Percentiles rank a stretch among this genome's conserved stretches.
Evolutionary conservation across 2,329 filamentous ascomycete species (phyloP).

Genomic region (Hypoxylon sp.): DNA sequence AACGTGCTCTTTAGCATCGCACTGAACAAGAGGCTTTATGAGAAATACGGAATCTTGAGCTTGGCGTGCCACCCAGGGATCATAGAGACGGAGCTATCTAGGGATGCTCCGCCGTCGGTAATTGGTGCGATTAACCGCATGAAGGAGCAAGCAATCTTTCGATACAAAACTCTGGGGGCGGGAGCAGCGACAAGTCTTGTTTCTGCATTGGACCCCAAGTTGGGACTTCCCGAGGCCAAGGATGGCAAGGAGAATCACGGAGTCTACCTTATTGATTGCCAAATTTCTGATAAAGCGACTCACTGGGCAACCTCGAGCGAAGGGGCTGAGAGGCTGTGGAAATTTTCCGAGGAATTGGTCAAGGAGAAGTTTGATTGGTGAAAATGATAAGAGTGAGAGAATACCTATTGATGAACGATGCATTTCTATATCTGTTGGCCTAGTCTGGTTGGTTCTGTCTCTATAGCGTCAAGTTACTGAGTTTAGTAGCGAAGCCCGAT

Average conservation of each 20-base stretch:
- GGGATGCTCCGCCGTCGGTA: constrained; percentile 40
- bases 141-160: constrained; percentile 7
- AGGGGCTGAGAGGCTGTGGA: constrained; percentile 56
- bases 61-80: constrained; percentile 54
- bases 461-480: not conserved
- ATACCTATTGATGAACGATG: not conserved
- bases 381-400: not conserved
- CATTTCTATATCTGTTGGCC: not conserved
- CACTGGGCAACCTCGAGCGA: constrained; percentile 47
- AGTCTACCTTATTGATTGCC: constrained; percentile 52
- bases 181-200: constrained; percentile 51
- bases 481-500: not conserved
- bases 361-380: constrained; percentile 53
- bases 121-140: constrained; percentile 33
- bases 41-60: constrained; percentile 53
- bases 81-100: constrained; percentile 52
- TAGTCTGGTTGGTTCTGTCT: not conserved
- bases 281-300: constrained; percentile 49
- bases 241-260: constrained; percentile 53
- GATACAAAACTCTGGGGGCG: constrained; percentile 38
- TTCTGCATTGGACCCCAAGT: constrained; percentile 52
- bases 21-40: constrained; percentile 49
- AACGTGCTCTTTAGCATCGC: constrained; percentile 53
- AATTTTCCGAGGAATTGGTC: constrained; percentile 54
- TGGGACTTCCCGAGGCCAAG: constrained; percentile 43